Evolutionary conservation across 2,329 filamentous ascomycete genomes (phyloP).

Genomic region (Graphilbum fragrans): DNA sequence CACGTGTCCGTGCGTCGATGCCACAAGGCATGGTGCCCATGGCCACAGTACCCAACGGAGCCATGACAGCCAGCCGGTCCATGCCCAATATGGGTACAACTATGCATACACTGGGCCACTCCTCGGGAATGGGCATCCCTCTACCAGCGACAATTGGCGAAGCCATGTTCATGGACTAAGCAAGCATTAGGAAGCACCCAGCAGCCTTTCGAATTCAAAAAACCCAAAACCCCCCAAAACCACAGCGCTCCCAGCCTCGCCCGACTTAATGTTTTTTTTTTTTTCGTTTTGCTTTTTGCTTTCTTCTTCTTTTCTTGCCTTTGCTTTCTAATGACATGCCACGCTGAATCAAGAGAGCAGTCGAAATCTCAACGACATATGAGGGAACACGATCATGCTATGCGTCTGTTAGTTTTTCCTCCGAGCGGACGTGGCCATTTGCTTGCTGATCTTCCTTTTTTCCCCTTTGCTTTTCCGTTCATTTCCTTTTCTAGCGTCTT

Average conservation of each 20-base stretch:
- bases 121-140: slow-evolving; percentile 28
- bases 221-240: too few species aligned
- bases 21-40: slow-evolving; percentile 15
- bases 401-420: background rate
- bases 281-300: too few species aligned
- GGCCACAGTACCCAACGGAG: slow-evolving; percentile 9
- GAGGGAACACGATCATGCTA: background rate
- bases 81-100: slow-evolving; percentile 28
- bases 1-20: slow-evolving; percentile 21
- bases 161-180: slow-evolving; percentile 39
- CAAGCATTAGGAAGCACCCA: too few species aligned
- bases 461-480: background rate
- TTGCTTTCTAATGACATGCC: background rate
- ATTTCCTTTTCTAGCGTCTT: background rate
- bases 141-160: slow-evolving; percentile 30
- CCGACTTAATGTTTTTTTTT: too few species aligned
- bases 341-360: background rate
- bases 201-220: too few species aligned
- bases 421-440: background rate
- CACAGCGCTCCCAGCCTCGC: too few species aligned
- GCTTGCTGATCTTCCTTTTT: background rate
- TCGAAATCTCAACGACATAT: background rate
- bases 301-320: background rate
- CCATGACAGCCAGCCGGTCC: slow-evolving; percentile 1
- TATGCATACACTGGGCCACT: slow-evolving; percentile 22